Evolutionary conservation across 176 grass and related monocot genomes (phyloP).

Genomic region (Lolium multiflorum): DNA sequence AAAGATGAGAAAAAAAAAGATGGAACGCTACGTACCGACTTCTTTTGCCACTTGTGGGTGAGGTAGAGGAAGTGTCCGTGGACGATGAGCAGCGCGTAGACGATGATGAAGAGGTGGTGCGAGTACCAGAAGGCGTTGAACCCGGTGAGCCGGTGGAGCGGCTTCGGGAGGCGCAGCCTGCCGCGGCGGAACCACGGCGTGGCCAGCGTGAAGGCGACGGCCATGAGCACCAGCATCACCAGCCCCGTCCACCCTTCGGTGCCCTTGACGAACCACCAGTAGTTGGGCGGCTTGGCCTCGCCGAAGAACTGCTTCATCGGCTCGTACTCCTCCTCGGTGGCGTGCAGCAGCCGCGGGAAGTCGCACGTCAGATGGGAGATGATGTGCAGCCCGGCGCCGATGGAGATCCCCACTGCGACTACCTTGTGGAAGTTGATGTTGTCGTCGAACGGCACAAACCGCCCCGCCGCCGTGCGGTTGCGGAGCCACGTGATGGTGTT

Average conservation of each 20-base stretch:
- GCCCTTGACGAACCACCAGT: conserved; percentile 98
- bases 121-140: conserved; percentile 99
- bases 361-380: conserved; percentile 88
- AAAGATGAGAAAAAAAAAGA: too few relatives aligned
- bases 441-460: conserved; percentile 84
- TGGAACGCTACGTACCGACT: conserved; percentile 50
- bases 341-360: conserved; percentile 88
- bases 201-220: conserved; percentile 75
- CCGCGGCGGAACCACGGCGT: conserved; percentile 87
- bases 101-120: conserved; percentile 89
- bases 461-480: conserved; percentile 51
- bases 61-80: conserved; percentile 86
- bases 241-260: conserved; percentile 96
- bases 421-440: conserved; percentile 99
- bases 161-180: conserved; percentile 40
- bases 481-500: conserved; percentile 98
- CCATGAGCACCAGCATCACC: conserved; percentile 80
- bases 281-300: conserved; percentile 49
- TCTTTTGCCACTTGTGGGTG: conserved; percentile 78
- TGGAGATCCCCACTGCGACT: conserved; percentile 68
- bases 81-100: conserved; percentile 87
- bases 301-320: conserved; percentile 79
- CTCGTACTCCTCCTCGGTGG: conserved; percentile 57
- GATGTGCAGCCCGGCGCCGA: conserved; percentile 70
- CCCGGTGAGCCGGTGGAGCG: conserved; percentile 65